Base-by-base conservation (phyloP, 1,284 basidiomycete species). In the Sporisorium sorghi region DNA sequence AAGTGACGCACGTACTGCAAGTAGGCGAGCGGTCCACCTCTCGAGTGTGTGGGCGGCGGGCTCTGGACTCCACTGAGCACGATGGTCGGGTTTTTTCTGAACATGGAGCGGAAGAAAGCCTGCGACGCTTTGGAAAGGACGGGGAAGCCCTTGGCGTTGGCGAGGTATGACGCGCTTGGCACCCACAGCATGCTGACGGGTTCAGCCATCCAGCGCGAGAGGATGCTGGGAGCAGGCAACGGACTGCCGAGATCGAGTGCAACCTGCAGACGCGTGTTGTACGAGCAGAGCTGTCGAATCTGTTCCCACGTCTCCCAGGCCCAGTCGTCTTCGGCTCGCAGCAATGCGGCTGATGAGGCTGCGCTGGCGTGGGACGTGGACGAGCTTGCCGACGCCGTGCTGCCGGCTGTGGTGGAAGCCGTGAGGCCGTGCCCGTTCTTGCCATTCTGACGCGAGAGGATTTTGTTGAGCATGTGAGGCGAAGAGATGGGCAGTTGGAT, bases 271-370 rank as follows among this genome's bases (percentile, higher is more conserved):
- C 95, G 89, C 6, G 90, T 88, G 84, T 91, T 91, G 85, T 95
- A 96, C 54, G 90, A 90, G 85, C 96, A 98, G 19, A 97, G 87
- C 3, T 90, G 90, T 62, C 94, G 88, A 64, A 99, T 92, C 48
- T 91, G 89, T 85, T 98, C 95, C 97, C 97, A 99, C 88, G 94
- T 94, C 84, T 99, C 95, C 95, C 96, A 99, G 0, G 81, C 82
- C 83, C 83, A 84, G 69, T 82, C 76, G 58, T 84, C 56, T 73
- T 85, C 67, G 67, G 84, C 75, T 92, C 91, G 81, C 91, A 96
- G 71, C 94, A 90, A 30, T 92, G 93, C 51, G 1, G 79, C 73
- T 3, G 73, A 69, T 14, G 60, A 54, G 8, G 67, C 39, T 12
- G 75, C 69, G 50, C 66, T 65, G 11, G 70, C 35, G 14, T 69